Percentiles rank a stretch among this genome's conserved stretches.
These are phyloP conservation scores for Mycena metata DNA, from an alignment of 768 basidiomycete genomes.

Conservation along the genomic window DNA sequence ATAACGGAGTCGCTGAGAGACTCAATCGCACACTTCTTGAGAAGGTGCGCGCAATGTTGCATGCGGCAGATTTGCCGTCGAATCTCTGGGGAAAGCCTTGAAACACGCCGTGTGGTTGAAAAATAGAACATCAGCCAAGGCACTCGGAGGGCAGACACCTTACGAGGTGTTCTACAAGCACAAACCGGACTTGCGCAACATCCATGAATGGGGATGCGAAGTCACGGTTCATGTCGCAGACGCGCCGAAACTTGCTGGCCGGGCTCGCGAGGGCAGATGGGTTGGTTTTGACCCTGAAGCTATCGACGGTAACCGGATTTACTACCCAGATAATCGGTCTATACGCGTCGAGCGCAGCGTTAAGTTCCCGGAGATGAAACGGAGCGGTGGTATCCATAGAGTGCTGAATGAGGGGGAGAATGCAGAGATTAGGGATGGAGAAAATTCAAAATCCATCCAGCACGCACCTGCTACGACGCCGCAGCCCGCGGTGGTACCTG, in stretches of 20 bases:
- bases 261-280: too few relatives aligned
- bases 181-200: slow-evolving; percentile 47
- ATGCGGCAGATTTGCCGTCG: slow-evolving; percentile 50
- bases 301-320: too few relatives aligned
- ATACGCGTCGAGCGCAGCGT: slow-evolving; percentile 39
- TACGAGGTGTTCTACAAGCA: slow-evolving; percentile 44
- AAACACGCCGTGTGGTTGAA: slow-evolving; percentile 52
- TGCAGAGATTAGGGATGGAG: slow-evolving; percentile 12
- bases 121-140: slow-evolving; percentile 49
- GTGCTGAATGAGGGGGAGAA: slow-evolving; percentile 40
- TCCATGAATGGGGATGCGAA: slow-evolving; percentile 52
- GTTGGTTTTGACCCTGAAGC: too few relatives aligned
- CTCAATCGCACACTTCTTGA: slow-evolving; percentile 50
- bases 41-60: slow-evolving; percentile 51
- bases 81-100: slow-evolving; percentile 57
- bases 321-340: too few relatives aligned
- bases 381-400: slow-evolving; percentile 18
- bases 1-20: slow-evolving; percentile 56
- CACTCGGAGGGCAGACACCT: slow-evolving; percentile 45
- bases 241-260: background rate
- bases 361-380: slow-evolving; percentile 30
- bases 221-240: slow-evolving; percentile 1
- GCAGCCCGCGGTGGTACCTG: background rate
- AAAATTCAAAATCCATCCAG: slow-evolving; percentile 23
- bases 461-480: slow-evolving; percentile 23